Evolutionary conservation across 768 basidiomycete species (phyloP).

Genomic region (Pulveroboletus sp.): DNA sequence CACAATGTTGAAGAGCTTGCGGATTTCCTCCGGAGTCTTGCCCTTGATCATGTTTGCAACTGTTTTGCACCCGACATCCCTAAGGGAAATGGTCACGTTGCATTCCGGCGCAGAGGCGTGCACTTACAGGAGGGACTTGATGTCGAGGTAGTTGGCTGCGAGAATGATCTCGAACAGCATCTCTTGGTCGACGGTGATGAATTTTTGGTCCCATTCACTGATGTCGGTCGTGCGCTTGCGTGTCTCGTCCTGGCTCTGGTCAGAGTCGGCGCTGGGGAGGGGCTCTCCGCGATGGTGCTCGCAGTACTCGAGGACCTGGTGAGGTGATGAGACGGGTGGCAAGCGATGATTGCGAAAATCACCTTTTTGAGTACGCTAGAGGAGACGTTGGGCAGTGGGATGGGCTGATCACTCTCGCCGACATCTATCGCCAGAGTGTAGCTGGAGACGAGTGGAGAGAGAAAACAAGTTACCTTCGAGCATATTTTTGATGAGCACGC

Average conservation of each 20-base stretch:
- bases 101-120: background rate
- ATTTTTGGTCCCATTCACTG: conserved; percentile 99
- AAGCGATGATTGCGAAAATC: conserved; percentile 6
- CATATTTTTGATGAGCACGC: conserved; percentile 99
- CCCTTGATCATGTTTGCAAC: conserved; percentile 99
- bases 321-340: background rate
- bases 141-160: conserved; percentile 99
- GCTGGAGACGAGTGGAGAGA: background rate
- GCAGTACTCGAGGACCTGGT: conserved; percentile 96
- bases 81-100: conserved; percentile 29
- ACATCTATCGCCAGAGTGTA: conserved; percentile 57
- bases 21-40: conserved; percentile 98
- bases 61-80: conserved; percentile 97
- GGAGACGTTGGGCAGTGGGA: conserved; percentile 92
- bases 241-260: conserved; percentile 85
- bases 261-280: conserved; percentile 81
- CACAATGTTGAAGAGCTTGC: conserved; percentile 96
- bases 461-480: conserved; percentile 70
- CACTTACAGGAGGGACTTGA: conserved; percentile 93
- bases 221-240: conserved; percentile 99
- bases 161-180: conserved; percentile 99
- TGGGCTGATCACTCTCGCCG: conserved; percentile 91
- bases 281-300: conserved; percentile 98
- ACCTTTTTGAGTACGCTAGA: conserved; percentile 94
- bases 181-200: conserved; percentile 98